Evolutionary conservation across 2,329 filamentous ascomycete genomes (phyloP).

Genomic region (Parastagonospora avenae): DNA sequence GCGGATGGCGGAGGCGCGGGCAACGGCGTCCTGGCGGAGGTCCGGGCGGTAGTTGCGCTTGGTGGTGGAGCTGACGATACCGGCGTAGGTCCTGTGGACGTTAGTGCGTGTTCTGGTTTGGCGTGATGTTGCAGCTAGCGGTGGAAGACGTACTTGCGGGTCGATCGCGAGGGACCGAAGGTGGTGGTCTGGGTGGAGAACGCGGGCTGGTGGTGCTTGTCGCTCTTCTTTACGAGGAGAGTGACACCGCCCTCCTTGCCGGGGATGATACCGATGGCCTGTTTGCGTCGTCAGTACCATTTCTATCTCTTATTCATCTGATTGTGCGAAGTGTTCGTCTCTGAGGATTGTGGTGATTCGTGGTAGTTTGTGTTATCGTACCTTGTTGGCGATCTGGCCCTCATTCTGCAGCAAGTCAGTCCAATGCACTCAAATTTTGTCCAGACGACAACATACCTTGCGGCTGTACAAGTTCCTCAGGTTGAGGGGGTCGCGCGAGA

Average conservation of each 20-base stretch:
- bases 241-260: conserved; percentile 79
- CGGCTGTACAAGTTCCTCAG: conserved; percentile 87
- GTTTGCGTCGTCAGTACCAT: conserved; percentile 7
- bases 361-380: conserved; percentile 50
- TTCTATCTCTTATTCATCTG: neutral
- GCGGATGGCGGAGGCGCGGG: conserved; percentile 86
- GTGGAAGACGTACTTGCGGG: conserved; percentile 72
- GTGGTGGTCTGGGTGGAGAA: conserved; percentile 67
- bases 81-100: conserved; percentile 75
- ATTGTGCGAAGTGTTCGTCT: neutral
- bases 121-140: neutral
- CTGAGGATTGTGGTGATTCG: neutral
- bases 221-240: conserved; percentile 83
- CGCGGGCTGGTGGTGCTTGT: conserved; percentile 74
- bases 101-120: conserved; percentile 2
- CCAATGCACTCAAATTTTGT: conserved; percentile 9
- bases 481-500: conserved; percentile 95
- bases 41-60: conserved; percentile 78
- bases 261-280: conserved; percentile 83
- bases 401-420: conserved; percentile 67
- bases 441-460: conserved; percentile 66
- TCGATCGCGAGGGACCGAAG: conserved; percentile 74
- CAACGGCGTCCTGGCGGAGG: conserved; percentile 68
- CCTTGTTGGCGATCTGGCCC: conserved; percentile 93
- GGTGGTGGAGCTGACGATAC: conserved; percentile 79